Base-by-base conservation (phyloP, 805 yeast genomes). In the Komagataella ulmi region DNA sequence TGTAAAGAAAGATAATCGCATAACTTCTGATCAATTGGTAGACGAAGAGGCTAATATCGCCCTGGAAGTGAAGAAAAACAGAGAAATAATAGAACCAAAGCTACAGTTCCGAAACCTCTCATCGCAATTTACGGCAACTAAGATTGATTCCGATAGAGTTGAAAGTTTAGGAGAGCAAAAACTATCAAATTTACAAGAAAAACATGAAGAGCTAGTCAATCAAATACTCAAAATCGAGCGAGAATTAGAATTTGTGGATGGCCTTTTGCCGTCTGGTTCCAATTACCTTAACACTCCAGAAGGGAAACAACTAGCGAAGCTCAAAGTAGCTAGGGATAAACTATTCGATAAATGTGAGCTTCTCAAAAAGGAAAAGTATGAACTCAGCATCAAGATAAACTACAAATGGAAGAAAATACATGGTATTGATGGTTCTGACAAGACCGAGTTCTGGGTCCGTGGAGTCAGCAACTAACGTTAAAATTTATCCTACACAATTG, bases 361-460 rank as follows among this genome's bases (percentile, higher is more conserved):
- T 4, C 49, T 59, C 8, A 57, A 61, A 46, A 64, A 65, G 50
- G 60, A 64, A 24, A 56, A 58, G 46, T 66, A 66, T 54, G 62
- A 61, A 48, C 52, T 64, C 24, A 57, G 68, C 30, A 63, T 66
- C 36, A 58, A 58, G 50, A 46, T 66, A 45, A 61, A 61, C 50
- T 54, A 57, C 46, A 57, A 57, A 44, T 58, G 59, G 47, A 63
- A 60, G 45, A 58, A 54, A 44, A 53, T 64, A 8, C 60, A 63
- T 52, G 69, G 68, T 18, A 57, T 50, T 45, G 57, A 63, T 44
- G 65, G 64, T 18, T 62, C 65, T 10, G 65, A 62, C 49, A 72
- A 73, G 65, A 78, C 79, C 63, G 77, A 75, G 70, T 76, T 74
- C 72, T 66, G 68, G 79, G 75, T 74, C 62, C 75, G 80, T 69